Percentiles rank a stretch among this genome's conserved stretches.
phyloP scores from a whole-genome alignment of 139 green algal species.

The Zygnema cylindricum region DNA sequence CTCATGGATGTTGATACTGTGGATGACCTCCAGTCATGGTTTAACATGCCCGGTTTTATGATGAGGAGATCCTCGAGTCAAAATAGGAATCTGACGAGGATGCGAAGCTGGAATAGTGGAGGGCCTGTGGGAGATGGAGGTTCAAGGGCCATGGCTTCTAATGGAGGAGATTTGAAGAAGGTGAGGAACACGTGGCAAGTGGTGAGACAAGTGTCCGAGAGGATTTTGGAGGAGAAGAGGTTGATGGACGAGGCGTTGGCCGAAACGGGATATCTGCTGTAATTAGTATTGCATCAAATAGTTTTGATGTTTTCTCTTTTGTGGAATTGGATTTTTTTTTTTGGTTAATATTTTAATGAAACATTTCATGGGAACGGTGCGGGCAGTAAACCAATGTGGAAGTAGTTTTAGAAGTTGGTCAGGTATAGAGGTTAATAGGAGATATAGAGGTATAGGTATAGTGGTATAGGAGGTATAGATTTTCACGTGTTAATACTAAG shows the following conservation, averaged over 20 bases:
- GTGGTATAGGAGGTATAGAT: too few species aligned
- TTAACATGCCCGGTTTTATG: not conserved
- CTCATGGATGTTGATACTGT: constrained; percentile 33
- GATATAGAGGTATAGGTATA: too few species aligned
- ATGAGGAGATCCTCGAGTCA: not conserved
- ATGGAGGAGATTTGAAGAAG: not conserved
- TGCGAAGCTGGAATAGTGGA: not conserved
- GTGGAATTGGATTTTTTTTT: too few species aligned
- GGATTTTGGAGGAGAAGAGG: not conserved
- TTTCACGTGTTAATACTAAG: too few species aligned
- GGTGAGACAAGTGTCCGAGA: not conserved
- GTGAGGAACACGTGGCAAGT: not conserved
- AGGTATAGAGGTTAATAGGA: too few species aligned
- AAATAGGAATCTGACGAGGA: not conserved
- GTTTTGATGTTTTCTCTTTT: too few species aligned
- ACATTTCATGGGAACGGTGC: too few species aligned
- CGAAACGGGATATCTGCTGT: not conserved
- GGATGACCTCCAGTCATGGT: constrained; percentile 13
- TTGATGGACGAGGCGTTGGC: not conserved
- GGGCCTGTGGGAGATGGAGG: not conserved
- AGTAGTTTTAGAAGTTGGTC: too few species aligned
- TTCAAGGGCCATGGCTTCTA: not conserved
- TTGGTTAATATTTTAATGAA: too few species aligned
- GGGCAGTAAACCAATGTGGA: too few species aligned
- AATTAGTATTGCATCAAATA: not conserved